phyloP scores from a whole-genome alignment of 2,329 filamentous ascomycete species.

The Colletotrichum sidae region DNA sequence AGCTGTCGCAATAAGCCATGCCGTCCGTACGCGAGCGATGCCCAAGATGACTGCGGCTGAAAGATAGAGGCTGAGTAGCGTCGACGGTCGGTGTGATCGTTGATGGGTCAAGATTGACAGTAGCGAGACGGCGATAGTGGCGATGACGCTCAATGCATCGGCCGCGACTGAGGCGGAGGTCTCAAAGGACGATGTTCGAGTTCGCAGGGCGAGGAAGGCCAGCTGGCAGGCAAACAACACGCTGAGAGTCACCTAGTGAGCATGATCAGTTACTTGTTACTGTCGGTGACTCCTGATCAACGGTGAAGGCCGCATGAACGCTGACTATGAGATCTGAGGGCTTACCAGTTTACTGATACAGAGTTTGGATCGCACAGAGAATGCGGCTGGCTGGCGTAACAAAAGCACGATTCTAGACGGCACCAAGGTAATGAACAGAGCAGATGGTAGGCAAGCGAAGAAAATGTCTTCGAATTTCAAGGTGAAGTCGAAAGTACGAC shows the following conservation, averaged over 20 bases:
- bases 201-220: slow-evolving; percentile 38
- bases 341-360: slow-evolving; percentile 35
- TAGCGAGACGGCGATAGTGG: slow-evolving; percentile 27
- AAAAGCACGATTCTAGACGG: slow-evolving; percentile 20
- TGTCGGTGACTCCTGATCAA: neutral
- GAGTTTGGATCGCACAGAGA: slow-evolving; percentile 24
- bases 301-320: neutral
- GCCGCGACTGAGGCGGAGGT: slow-evolving; percentile 39
- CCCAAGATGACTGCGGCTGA: slow-evolving; percentile 37
- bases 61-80: slow-evolving; percentile 41
- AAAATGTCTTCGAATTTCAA: slow-evolving; percentile 44
- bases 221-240: slow-evolving; percentile 37
- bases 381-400: slow-evolving; percentile 11
- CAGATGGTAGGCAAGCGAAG: slow-evolving; percentile 39
- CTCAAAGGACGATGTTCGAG: slow-evolving; percentile 5
- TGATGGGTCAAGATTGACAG: slow-evolving; percentile 40
- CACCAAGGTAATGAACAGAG: slow-evolving; percentile 39
- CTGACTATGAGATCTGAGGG: neutral
- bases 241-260: slow-evolving; percentile 24
- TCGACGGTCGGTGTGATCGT: slow-evolving; percentile 41
- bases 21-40: slow-evolving; percentile 18
- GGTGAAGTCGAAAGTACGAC: slow-evolving; percentile 45
- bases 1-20: neutral
- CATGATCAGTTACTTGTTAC: neutral
- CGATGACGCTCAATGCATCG: slow-evolving; percentile 38